Conservation (phyloP, 2,329 filamentous ascomycete species). For the Ophiosphaerella narmari region DNA sequence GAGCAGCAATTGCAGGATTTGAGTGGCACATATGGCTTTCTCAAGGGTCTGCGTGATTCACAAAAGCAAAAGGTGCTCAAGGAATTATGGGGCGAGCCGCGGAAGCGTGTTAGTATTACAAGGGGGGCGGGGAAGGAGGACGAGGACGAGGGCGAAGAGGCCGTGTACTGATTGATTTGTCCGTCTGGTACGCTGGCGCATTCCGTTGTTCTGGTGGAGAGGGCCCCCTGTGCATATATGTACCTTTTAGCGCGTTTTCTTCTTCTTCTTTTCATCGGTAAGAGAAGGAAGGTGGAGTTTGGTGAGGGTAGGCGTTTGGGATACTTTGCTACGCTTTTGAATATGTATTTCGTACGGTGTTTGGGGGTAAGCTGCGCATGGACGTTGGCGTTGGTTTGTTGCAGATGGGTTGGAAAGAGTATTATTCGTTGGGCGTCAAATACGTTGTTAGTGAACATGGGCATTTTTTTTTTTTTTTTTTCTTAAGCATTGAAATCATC, state of each 20-base stretch:
- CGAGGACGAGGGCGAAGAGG: slow-evolving; percentile 17
- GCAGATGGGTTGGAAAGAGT: too few relatives aligned
- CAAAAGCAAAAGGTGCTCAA: slow-evolving; percentile 87
- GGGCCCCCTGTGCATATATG: too few relatives aligned
- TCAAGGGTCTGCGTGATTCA: slow-evolving; percentile 73
- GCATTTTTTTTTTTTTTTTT: too few relatives aligned
- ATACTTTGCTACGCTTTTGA: too few relatives aligned
- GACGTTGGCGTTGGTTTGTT: too few relatives aligned
- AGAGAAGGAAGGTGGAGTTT: too few relatives aligned
- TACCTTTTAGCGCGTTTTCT: not conserved
- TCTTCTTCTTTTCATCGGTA: not conserved
- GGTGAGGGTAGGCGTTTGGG: too few relatives aligned
- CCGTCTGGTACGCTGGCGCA: not conserved
- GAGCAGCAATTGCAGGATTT: slow-evolving; percentile 86
- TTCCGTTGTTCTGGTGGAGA: not conserved
- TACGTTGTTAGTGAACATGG: too few relatives aligned
- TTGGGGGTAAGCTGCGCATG: too few relatives aligned
- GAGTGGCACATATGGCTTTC: slow-evolving; percentile 76
- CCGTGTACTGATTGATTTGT: not conserved
- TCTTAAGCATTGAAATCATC: too few relatives aligned
- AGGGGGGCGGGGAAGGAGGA: slow-evolving; percentile 22
- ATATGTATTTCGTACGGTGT: too few relatives aligned
- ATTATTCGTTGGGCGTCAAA: too few relatives aligned
- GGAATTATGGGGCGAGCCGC: slow-evolving; percentile 61
- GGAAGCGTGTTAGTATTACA: slow-evolving; percentile 35